These are phyloP conservation scores for Agaricus subrufescens DNA, from an alignment of 768 basidiomycete species.

Conservation along the genomic window DNA sequence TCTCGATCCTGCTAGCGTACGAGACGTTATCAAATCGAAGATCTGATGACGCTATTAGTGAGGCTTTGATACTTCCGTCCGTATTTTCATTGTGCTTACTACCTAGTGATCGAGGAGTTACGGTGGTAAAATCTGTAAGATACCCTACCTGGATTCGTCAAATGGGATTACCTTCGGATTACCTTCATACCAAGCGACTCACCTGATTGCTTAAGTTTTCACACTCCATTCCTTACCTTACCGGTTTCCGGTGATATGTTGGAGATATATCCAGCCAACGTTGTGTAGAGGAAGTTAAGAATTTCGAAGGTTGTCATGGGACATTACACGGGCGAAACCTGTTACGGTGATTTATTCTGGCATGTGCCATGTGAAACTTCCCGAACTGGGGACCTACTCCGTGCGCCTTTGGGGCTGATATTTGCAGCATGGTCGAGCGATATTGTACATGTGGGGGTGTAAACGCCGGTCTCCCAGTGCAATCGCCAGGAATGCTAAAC, in stretches of 20 bases:
- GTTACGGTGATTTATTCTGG: neutral
- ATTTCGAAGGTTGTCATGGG: constrained; percentile 7
- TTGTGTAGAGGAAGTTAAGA: neutral
- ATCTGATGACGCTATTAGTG: constrained; percentile 20
- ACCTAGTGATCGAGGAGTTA: neutral
- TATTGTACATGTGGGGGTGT: no score
- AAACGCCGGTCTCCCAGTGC: no score
- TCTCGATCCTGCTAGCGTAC: constrained; percentile 52
- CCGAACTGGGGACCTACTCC: neutral
- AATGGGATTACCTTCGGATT: neutral
- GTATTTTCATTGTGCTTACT: neutral
- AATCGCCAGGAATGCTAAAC: no score
- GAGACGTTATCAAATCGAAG: constrained; percentile 47
- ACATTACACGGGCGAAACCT: neutral
- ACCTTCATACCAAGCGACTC: neutral
- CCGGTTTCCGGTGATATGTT: constrained; percentile 7
- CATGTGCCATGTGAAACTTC: neutral
- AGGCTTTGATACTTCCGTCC: neutral
- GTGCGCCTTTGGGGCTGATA: no score
- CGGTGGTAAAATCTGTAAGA: neutral
- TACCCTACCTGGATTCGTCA: constrained; percentile 1
- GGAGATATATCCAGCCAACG: neutral
- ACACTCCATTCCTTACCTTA: neutral
- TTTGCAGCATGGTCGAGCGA: no score
- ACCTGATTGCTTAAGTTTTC: constrained; percentile 1